phyloP scores from a whole-genome alignment of 108 stramenopile species.

The Cyclotella distinguenda region DNA sequence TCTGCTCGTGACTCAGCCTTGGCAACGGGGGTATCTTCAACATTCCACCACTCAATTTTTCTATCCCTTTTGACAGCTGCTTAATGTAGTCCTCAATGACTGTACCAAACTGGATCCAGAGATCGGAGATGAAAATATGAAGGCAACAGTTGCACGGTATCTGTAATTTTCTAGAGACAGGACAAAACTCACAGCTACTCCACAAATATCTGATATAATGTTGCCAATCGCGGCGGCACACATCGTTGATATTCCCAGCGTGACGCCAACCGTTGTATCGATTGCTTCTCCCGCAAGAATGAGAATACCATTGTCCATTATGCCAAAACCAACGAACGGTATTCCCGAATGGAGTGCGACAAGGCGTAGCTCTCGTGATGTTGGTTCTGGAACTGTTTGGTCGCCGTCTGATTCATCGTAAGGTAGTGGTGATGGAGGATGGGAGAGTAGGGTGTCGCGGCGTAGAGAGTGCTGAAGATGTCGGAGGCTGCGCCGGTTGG shows the following conservation, averaged over 20 bases:
- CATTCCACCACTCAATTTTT: constrained; percentile 23
- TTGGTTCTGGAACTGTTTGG: constrained; percentile 53
- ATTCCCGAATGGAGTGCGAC: constrained; percentile 67
- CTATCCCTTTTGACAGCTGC: constrained; percentile 12
- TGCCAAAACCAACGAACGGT: constrained; percentile 92
- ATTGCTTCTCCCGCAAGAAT: constrained; percentile 94
- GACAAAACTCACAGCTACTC: no score
- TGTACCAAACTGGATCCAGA: constrained; percentile 87
- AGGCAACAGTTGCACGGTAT: neutral
- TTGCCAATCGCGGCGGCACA: constrained; percentile 97
- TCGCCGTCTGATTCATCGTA: neutral
- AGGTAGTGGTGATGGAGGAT: constrained; percentile 9
- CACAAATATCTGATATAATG: constrained; percentile 80
- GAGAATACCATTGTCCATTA: constrained; percentile 96
- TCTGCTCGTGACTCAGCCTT: constrained; percentile 73
- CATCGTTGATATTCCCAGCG: constrained; percentile 91
- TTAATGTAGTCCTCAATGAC: constrained; percentile 73
- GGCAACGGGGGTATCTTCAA: constrained; percentile 55
- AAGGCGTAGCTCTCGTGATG: constrained; percentile 45
- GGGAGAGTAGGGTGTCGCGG: constrained; percentile 12
- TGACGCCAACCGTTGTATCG: constrained; percentile 87
- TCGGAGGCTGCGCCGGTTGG: neutral
- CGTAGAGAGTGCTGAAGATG: constrained; percentile 9
- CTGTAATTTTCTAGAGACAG: neutral
- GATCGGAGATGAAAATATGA: constrained; percentile 28